phyloP scores from a whole-genome alignment of 2,329 filamentous ascomycete species.

The Basipetospora chlamydospora region DNA sequence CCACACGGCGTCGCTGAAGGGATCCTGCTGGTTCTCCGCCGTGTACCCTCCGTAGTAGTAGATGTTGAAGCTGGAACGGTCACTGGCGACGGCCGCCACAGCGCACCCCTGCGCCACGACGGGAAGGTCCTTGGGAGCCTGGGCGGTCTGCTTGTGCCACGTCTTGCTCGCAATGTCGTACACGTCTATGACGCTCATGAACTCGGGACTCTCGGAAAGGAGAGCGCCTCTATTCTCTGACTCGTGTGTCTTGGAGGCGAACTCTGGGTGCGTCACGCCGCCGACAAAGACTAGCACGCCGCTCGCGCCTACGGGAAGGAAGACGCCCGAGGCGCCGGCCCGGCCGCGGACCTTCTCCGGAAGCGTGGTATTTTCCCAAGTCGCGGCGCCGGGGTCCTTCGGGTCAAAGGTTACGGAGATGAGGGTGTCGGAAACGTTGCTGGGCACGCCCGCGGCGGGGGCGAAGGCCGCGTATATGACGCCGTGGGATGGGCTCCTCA shows the following conservation, averaged over 20 bases:
- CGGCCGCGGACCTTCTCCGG: slow-evolving; percentile 34
- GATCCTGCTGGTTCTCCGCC: slow-evolving; percentile 24
- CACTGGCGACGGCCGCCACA: slow-evolving; percentile 55
- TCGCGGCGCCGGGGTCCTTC: slow-evolving; percentile 29
- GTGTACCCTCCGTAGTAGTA: slow-evolving; percentile 74
- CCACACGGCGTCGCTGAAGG: slow-evolving; percentile 57
- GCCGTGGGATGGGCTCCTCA: slow-evolving; percentile 35
- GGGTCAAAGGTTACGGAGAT: slow-evolving; percentile 42
- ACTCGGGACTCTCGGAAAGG: slow-evolving; percentile 50
- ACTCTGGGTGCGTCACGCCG: slow-evolving; percentile 52
- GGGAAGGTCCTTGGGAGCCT: slow-evolving; percentile 31
- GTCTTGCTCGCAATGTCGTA: slow-evolving; percentile 56
- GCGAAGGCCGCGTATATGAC: slow-evolving; percentile 25
- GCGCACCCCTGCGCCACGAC: slow-evolving; percentile 55
- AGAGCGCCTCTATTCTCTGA: too few relatives aligned
- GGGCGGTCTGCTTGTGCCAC: slow-evolving; percentile 56
- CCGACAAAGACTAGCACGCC: slow-evolving; percentile 67
- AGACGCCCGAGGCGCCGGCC: slow-evolving; percentile 51
- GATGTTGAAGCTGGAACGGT: slow-evolving; percentile 63
- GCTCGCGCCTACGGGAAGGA: slow-evolving; percentile 62
- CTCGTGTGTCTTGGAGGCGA: slow-evolving; percentile 11
- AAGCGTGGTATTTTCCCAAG: slow-evolving; percentile 44
- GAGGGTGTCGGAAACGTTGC: slow-evolving; percentile 36
- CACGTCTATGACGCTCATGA: slow-evolving; percentile 59
- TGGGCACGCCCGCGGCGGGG: slow-evolving; percentile 20